These are phyloP conservation scores for Colletotrichum graminicola DNA, from an alignment of 2,329 filamentous ascomycete genomes.

Conservation along the genomic window DNA sequence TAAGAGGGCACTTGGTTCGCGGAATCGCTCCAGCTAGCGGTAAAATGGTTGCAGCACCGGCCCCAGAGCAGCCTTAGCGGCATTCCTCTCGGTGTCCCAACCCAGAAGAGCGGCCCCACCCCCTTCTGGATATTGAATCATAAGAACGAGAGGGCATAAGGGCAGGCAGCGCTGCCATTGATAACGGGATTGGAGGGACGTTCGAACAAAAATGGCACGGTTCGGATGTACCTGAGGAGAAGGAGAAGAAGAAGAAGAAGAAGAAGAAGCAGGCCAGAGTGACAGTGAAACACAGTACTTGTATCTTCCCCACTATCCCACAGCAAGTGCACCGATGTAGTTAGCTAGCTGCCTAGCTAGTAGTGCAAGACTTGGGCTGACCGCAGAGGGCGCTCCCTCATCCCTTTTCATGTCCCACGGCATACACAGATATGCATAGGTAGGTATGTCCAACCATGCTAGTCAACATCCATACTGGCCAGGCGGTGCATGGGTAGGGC, in stretches of 20 bases:
- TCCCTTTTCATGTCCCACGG: constrained; percentile 5
- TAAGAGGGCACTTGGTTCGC: constrained; percentile 6
- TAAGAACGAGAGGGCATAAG: background rate
- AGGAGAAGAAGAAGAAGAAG: too few species aligned
- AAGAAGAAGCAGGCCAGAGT: too few species aligned
- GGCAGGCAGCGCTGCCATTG: background rate
- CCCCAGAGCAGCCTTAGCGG: constrained; percentile 23
- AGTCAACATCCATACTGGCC: too few species aligned
- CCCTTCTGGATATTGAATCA: constrained; percentile 3
- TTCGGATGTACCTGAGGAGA: background rate
- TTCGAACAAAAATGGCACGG: constrained; percentile 2
- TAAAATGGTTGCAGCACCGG: constrained; percentile 31
- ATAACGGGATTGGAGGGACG: background rate
- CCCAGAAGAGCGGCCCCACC: constrained; percentile 30
- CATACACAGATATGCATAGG: background rate
- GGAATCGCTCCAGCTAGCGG: background rate
- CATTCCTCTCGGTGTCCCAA: constrained; percentile 36
- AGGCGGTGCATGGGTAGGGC: background rate
- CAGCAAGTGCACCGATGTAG: background rate
- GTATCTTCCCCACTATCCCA: constrained; percentile 17
- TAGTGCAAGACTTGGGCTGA: constrained; percentile 20
- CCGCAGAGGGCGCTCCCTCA: constrained; percentile 18
- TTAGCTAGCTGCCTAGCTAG: too few species aligned
- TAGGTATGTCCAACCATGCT: too few species aligned
- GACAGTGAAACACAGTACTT: background rate